These are phyloP conservation scores for Geotrichum restrictum DNA, from an alignment of 1,139 yeast species.

Conservation along the genomic window DNA sequence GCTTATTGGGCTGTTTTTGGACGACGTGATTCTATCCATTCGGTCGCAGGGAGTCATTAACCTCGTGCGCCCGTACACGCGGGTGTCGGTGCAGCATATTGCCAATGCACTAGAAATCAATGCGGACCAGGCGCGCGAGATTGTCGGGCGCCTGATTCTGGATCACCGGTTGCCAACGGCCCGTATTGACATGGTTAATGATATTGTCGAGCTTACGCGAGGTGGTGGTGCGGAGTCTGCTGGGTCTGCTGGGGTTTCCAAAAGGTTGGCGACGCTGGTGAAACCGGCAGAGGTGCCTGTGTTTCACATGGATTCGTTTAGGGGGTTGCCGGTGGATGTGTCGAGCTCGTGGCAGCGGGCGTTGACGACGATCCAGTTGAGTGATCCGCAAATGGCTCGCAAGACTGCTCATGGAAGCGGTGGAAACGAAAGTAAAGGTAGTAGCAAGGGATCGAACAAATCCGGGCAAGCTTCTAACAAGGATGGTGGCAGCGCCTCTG, in stretches of 20 bases:
- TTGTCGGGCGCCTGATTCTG: constrained; percentile 45
- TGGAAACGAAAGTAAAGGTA: background rate
- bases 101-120: constrained; percentile 32
- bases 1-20: constrained; percentile 33
- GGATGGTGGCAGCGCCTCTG: background rate
- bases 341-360: background rate
- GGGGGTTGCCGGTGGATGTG: constrained; percentile 2
- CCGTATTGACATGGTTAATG: constrained; percentile 42
- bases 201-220: constrained; percentile 2
- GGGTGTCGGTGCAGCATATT: constrained; percentile 37
- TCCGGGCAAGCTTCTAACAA: background rate
- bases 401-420: background rate
- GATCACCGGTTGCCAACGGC: constrained; percentile 46
- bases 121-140: constrained; percentile 40
- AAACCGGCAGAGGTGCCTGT: constrained; percentile 1
- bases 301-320: background rate
- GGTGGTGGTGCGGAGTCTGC: too few relatives aligned
- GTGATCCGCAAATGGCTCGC: background rate
- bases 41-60: constrained; percentile 39
- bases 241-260: background rate
- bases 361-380: too few relatives aligned
- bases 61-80: constrained; percentile 41
- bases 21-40: constrained; percentile 36
- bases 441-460: background rate
- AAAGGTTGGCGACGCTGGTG: background rate